These are phyloP conservation scores for Cicer cuneatum DNA, from an alignment of 306 rosid genomes.

Conservation along the genomic window DNA sequence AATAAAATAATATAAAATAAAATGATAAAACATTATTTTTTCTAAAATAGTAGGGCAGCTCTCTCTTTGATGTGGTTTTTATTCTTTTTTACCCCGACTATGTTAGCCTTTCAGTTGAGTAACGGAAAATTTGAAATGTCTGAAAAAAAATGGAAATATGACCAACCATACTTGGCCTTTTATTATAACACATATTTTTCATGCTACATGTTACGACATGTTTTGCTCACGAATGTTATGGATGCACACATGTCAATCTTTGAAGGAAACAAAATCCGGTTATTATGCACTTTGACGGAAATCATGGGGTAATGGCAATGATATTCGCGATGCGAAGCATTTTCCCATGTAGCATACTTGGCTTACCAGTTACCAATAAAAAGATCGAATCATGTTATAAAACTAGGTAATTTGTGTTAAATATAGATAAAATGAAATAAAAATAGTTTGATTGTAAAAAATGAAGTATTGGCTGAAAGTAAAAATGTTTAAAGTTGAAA, in stretches of 20 bases:
- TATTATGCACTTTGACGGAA: too few relatives aligned
- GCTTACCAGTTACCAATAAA: not conserved
- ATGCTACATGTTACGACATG: too few relatives aligned
- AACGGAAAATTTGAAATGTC: not conserved
- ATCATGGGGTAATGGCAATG: too few relatives aligned
- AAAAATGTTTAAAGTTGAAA: too few relatives aligned
- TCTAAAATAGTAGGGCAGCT: constrained; percentile 16
- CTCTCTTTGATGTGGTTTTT: constrained; percentile 12
- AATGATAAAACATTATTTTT: constrained; percentile 44
- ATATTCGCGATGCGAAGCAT: too few relatives aligned
- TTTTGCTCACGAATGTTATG: too few relatives aligned
- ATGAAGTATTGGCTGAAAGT: too few relatives aligned
- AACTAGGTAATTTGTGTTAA: not conserved
- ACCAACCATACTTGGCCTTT: too few relatives aligned
- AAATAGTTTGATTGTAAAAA: not conserved
- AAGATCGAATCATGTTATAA: not conserved
- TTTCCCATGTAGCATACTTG: not conserved
- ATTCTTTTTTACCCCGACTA: not conserved
- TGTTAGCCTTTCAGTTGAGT: not conserved
- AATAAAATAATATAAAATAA: constrained; percentile 54
- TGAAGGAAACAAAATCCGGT: too few relatives aligned
- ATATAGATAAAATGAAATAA: not conserved
- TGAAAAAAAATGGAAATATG: too few relatives aligned
- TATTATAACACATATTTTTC: too few relatives aligned
- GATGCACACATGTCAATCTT: too few relatives aligned